Base-by-base conservation (phyloP, 805 yeast species). In the Starmerella bacillaris region DNA sequence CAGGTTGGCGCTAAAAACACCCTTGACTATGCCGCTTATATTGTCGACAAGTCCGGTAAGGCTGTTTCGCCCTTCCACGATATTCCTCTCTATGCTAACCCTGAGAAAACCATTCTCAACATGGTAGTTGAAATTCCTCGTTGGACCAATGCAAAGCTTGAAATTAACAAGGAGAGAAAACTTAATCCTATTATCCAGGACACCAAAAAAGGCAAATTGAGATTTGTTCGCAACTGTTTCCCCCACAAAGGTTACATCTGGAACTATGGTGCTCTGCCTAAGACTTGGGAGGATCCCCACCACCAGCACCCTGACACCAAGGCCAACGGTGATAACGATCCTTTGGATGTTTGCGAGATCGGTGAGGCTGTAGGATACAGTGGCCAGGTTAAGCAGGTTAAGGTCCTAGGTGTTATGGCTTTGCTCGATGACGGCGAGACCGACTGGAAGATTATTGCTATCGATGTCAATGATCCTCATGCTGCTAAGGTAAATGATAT, bases 201-300 rank as follows among this genome's bases (percentile, higher is more conserved):
- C 63, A 79, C 92, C 55, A 89, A 89, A 68, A 86, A 89, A 69
- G 96, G 95, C 48, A 77, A 82, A 61, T 72, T 83, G 54, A 74
- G 96, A 65, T 89, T 76, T 51, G 96, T 89, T 41, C 76, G 93
- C 66, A 89, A 89, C 72, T 74, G 92, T 60, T 86, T 86, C 80
- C 98, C 98, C 36, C 93, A 79, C 67, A 92, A 89, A 59, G 98
- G 98, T 51, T 86, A 89, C 68, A 86, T 86, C 50, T 94, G 83
- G 67, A 89, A 89, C 67, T 86, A 86, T 59, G 98, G 96, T 59
- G 95, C 95, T 33, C 78, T 86, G 71, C 96, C 96, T 47, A 95
- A 86, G 61, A 86, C 96, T 3, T 86, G 96, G 96, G 98, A 86
- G 58, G 92, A 89, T 53, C 92, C 92, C n/a, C 69, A 74, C 39